phyloP scores from a whole-genome alignment of 306 rosid species.

The Pyrus communis region DNA sequence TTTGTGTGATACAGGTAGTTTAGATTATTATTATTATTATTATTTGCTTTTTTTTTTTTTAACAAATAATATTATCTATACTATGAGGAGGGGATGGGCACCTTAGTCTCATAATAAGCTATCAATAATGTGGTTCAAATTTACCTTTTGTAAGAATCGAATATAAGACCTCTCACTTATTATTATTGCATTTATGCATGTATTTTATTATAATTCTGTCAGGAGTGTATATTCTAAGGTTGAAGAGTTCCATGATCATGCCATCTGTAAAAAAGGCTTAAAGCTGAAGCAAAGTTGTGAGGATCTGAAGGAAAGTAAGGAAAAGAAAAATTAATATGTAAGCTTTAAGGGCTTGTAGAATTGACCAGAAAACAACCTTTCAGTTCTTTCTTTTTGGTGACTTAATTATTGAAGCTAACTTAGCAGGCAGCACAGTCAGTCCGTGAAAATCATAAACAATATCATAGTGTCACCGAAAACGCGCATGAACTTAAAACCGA shows the following conservation, averaged over 20 bases:
- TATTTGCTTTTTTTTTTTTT: too few relatives aligned
- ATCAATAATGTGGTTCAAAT: too few relatives aligned
- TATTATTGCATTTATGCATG: neutral
- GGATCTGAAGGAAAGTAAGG: neutral
- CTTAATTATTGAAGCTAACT: neutral
- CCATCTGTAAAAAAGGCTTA: neutral
- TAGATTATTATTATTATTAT: too few relatives aligned
- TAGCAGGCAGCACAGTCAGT: neutral
- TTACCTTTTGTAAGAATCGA: fast-evolving
- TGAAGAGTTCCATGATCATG: constrained; percentile 1
- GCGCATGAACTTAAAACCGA: too few relatives aligned
- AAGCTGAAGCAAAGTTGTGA: constrained; percentile 4
- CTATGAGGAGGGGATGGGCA: too few relatives aligned
- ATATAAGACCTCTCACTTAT: too few relatives aligned
- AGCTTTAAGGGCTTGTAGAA: neutral
- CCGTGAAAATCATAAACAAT: neutral
- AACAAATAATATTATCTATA: too few relatives aligned
- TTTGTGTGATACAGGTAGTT: too few relatives aligned
- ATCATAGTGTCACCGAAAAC: neutral
- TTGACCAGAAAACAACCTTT: neutral
- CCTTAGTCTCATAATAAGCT: too few relatives aligned
- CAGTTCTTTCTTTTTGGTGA: neutral
- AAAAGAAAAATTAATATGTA: neutral
- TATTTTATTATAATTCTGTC: neutral
- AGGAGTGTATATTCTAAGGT: neutral